phyloP scores from a whole-genome alignment of 2,329 filamentous ascomycete genomes.

The Aureobasidium leucospermi region DNA sequence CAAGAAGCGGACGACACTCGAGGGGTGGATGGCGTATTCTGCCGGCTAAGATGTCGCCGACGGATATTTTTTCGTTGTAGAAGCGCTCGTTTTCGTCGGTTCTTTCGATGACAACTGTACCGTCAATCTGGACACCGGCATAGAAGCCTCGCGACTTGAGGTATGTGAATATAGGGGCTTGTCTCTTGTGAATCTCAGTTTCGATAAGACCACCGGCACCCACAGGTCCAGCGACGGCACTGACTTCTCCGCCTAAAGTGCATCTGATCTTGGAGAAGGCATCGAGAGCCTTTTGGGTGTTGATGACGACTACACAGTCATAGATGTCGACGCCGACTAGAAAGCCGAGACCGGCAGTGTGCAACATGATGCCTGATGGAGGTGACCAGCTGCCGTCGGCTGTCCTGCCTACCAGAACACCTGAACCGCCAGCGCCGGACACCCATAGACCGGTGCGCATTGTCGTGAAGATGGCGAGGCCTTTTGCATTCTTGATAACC shows the following conservation, averaged over 20 bases:
- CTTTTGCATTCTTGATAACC: constrained; percentile 83
- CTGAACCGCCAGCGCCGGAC: constrained; percentile 83
- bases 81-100: constrained; percentile 84
- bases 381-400: constrained; percentile 86
- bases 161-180: constrained; percentile 72
- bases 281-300: constrained; percentile 75
- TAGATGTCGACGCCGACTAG: constrained; percentile 90
- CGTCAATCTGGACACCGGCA: constrained; percentile 78
- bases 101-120: constrained; percentile 77
- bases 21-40: constrained; percentile 51
- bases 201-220: constrained; percentile 64
- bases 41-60: constrained; percentile 55
- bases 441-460: constrained; percentile 92
- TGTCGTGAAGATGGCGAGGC: constrained; percentile 87
- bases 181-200: constrained; percentile 50
- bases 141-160: constrained; percentile 87
- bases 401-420: constrained; percentile 74
- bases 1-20: constrained; percentile 57
- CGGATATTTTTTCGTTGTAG: constrained; percentile 61
- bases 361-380: constrained; percentile 82
- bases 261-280: constrained; percentile 73
- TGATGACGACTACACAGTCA: constrained; percentile 90
- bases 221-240: constrained; percentile 68
- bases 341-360: constrained; percentile 83
- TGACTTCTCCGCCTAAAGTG: constrained; percentile 75